Base-by-base conservation (phyloP, 495 filamentous ascomycete genomes). In the Hyaloscypha hepaticicola region DNA sequence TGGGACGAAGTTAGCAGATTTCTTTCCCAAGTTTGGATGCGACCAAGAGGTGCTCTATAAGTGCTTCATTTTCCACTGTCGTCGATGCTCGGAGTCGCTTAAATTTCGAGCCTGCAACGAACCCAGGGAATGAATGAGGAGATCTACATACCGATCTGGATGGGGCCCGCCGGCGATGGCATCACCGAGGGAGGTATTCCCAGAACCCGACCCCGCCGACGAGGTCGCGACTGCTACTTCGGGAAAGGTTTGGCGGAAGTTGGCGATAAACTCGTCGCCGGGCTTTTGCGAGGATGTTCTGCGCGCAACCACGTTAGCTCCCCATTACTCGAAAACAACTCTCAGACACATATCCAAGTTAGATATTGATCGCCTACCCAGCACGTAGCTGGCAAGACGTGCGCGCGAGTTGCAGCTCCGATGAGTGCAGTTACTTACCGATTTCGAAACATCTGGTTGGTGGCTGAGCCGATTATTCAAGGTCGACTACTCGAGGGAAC, bases 251-350 rank as follows among this genome's bases (percentile, higher is more conserved):
- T 89, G 86, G 72, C 89, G 89, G 80, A 97, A 97, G 77, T 84
- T 86, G 72, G 83, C 87, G 79, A 93, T 87, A 69, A 97, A 83
- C 66, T 93, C 91, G 69, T 91, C 87, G 70, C 83, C 87, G 48
- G 93, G 93, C 80, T 96, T 97, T 76, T 93, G 92, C 51, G 90
- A 86, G 70, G 87, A 93, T 70, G 86, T 90, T 70, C 91, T 96
- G 49, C 66, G 27, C 61, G 58, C 27, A 60, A 52, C 9, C 49
- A 27, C 22, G 14, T 61, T 59, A 63, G 60, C 49, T 41, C 11
- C 21, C 9, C 55, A 31, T 57, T 3, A 7, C 25, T 28, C 53
- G 31, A 57, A 56, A 22, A 41, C 29, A 38, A 4, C 9, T 22
- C 14, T 3, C 57, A 59, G 11, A 31, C 55, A 57, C 25, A 21